Evolutionary conservation across 768 basidiomycete genomes (phyloP), one percentile per base, ranked within the genome.

Genomic region (Russula olivacea): DNA sequence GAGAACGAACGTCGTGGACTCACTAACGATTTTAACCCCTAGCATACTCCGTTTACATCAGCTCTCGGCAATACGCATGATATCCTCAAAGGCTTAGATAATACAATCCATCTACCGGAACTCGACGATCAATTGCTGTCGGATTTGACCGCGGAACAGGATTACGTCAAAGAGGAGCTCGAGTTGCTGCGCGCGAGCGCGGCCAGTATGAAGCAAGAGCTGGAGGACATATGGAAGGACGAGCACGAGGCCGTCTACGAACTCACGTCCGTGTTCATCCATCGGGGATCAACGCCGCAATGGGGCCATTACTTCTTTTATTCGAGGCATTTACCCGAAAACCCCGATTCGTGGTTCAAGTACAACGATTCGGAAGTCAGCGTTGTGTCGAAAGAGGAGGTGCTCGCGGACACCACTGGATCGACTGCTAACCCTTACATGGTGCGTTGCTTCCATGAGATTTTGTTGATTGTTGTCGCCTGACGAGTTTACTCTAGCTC

Each of bases 231-330:
- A 0, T 98, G 95, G 95, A 75, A 75, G 50, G 82, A 86, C 66
- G 84, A 84, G 49, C 80, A 72, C 17, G 75, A 79, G 34, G 84
- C 83, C 9, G 86, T 87, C 34, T 98, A 97, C 72, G 92, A 97
- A 71, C 81, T 98, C 49, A 93, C 91, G 0, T 91, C 92, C 11
- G 96, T 98, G 21, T 98, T 93, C 78, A 89, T 98, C 63, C 95
- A 98, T 73, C 87, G 95, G 32, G 95, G 94, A 53, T 82, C 87
- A 58, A 89, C 86, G 19, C 86, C 91, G 2, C 89, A 88, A 8
- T 93, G 85, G 76, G 93, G 93, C 3, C 95, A 97, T 72, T 97
- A 97, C 74, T 98, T 93, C 79, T 92, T 98, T 74, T 97, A 96
- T 73, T 91, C 94, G 59, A 82, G 93, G 45, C 81, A 93, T 72